A percentile compares a stretch with the other conserved stretches of the same genome.
phyloP scores from a whole-genome alignment of 148 eudicot genomes.

The Amaranthus hypochondriacus region DNA sequence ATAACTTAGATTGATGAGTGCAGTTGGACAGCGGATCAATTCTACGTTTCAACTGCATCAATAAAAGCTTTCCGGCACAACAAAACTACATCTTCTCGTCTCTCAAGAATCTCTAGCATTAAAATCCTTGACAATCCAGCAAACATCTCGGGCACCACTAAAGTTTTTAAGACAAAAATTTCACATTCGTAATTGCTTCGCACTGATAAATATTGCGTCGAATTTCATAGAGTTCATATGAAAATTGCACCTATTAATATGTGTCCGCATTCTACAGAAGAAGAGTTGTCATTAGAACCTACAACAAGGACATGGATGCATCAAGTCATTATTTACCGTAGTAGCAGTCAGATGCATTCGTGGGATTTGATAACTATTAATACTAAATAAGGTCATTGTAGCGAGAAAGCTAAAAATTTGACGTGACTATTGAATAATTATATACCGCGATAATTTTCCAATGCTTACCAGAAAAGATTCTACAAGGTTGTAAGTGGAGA shows the following conservation, averaged over 20 bases:
- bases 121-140: background rate
- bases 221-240: background rate
- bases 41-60: background rate
- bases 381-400: background rate
- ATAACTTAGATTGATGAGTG: slow-evolving; percentile 3
- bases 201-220: background rate
- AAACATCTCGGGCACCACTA: background rate
- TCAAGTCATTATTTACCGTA: background rate
- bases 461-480: slow-evolving; percentile 31
- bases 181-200: background rate
- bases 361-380: background rate
- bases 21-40: slow-evolving; percentile 1
- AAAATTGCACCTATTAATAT: slow-evolving; percentile 8
- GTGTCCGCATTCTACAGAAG: background rate
- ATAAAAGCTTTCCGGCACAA: slow-evolving; percentile 4
- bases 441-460: too few species aligned
- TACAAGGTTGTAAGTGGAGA: slow-evolving; percentile 81
- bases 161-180: background rate
- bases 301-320: background rate
- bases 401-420: background rate
- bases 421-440: background rate
- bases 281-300: background rate
- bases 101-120: background rate
- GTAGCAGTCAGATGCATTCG: background rate
- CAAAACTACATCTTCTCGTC: background rate